phyloP scores from a whole-genome alignment of 441 rosid species.

The Erysimum pusillum region DNA sequence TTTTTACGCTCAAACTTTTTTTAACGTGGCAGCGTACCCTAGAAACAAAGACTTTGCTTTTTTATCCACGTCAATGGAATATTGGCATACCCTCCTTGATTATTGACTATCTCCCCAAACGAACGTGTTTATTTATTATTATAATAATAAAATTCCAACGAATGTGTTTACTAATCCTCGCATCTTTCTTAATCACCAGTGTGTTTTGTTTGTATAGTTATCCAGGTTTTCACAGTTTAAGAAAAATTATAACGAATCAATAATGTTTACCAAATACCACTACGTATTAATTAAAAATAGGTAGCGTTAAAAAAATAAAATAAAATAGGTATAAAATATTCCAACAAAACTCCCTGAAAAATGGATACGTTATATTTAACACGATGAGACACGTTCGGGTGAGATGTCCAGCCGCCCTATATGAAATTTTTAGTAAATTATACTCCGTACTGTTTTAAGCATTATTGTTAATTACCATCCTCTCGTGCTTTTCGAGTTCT shows the following conservation, averaged over 20 bases:
- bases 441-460: not conserved
- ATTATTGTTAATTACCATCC: not conserved
- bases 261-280: not conserved
- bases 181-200: not conserved
- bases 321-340: not conserved
- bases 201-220: not conserved
- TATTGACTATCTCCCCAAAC: conserved; percentile 17
- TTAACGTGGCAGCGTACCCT: conserved; percentile 1
- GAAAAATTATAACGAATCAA: not conserved
- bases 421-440: not conserved
- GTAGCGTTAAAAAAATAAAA: no score
- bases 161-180: conserved; percentile 12
- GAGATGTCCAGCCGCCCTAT: not conserved
- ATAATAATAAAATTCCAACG: not conserved
- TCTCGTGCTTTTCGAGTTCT: not conserved
- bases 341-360: not conserved
- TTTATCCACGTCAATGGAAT: conserved; percentile 4
- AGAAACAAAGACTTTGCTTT: not conserved
- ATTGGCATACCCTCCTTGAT: conserved; percentile 28
- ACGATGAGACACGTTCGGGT: not conserved
- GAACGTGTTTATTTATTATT: conserved; percentile 8
- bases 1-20: not conserved
- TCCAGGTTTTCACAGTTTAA: not conserved
- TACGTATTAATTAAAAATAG: not conserved
- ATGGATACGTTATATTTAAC: not conserved